Conservation (phyloP, 345 rosid genomes). For the Eucalyptus lansdowneana region DNA sequence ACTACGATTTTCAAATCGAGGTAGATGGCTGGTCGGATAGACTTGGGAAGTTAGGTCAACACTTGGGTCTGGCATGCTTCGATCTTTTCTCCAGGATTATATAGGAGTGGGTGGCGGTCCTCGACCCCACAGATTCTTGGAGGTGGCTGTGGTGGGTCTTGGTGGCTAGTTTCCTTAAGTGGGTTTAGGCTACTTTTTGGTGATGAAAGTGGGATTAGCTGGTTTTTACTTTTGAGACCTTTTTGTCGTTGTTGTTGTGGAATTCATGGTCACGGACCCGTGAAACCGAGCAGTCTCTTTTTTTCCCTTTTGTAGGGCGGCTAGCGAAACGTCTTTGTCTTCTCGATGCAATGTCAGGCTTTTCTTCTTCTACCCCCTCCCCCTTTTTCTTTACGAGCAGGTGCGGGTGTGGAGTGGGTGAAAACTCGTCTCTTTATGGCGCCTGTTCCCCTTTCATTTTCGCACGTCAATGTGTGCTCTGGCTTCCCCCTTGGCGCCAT, state of each 20-base stretch:
- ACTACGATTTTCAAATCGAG: not conserved
- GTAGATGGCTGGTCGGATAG: not conserved
- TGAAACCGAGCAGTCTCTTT: not conserved
- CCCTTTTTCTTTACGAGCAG: not conserved
- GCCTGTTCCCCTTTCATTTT: not conserved
- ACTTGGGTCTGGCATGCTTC: not conserved
- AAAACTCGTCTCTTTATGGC: not conserved
- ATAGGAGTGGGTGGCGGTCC: not conserved
- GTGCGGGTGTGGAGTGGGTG: not conserved
- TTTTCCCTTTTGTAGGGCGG: slow-evolving; percentile 2
- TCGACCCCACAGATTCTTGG: not conserved
- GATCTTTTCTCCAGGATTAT: not conserved
- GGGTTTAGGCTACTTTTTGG: not conserved
- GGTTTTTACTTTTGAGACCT: not conserved
- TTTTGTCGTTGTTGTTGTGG: not conserved
- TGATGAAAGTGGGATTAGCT: not conserved
- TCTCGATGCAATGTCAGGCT: slow-evolving; percentile 10
- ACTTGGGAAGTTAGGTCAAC: not conserved
- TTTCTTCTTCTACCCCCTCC: not conserved
- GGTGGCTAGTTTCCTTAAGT: not conserved
- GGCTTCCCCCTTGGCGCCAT: slow-evolving; percentile 8
- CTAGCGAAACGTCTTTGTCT: slow-evolving; percentile 32
- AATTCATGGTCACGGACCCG: not conserved
- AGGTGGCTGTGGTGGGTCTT: not conserved
- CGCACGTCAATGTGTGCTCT: not conserved